A percentile compares a stretch with the other conserved stretches of the same genome.
Conservation (phyloP, 106 monocot genomes). For the Acanthochlamys bracteata region DNA sequence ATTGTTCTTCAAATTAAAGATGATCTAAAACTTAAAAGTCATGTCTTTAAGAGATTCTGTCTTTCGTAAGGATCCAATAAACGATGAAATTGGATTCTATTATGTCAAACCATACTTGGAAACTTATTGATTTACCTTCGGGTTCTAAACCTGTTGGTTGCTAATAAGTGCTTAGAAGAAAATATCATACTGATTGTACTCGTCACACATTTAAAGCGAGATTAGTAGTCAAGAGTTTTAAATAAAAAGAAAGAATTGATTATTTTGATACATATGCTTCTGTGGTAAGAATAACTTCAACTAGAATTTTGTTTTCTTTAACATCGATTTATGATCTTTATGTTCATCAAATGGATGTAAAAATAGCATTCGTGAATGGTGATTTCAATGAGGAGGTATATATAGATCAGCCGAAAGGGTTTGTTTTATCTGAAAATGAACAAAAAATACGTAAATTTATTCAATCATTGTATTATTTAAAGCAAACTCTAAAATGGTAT, state of each 20-base stretch:
- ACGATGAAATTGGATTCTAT: not conserved
- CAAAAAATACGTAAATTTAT: not conserved
- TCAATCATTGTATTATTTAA: not conserved
- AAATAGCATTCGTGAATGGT: not conserved
- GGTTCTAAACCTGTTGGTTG: not conserved
- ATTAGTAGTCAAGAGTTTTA: not conserved
- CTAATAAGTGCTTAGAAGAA: not conserved
- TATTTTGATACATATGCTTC: not conserved
- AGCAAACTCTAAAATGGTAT: slow-evolving; percentile 4
- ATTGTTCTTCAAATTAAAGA: too few species aligned
- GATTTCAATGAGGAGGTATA: slow-evolving; percentile 4
- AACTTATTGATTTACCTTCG: too few species aligned
- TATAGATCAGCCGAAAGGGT: not conserved
- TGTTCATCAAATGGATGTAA: slow-evolving; percentile 6
- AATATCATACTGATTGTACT: not conserved
- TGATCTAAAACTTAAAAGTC: too few species aligned
- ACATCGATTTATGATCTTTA: slow-evolving; percentile 3
- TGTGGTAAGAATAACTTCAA: not conserved
- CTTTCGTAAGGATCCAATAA: not conserved
- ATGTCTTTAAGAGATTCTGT: not conserved
- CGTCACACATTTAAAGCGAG: not conserved
- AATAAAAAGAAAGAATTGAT: not conserved
- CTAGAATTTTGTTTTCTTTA: not conserved
- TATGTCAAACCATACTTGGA: too few species aligned
- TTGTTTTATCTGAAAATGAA: not conserved